Conservation (phyloP, 2,329 filamentous ascomycete genomes). For the Cladophialophora yegresii region DNA sequence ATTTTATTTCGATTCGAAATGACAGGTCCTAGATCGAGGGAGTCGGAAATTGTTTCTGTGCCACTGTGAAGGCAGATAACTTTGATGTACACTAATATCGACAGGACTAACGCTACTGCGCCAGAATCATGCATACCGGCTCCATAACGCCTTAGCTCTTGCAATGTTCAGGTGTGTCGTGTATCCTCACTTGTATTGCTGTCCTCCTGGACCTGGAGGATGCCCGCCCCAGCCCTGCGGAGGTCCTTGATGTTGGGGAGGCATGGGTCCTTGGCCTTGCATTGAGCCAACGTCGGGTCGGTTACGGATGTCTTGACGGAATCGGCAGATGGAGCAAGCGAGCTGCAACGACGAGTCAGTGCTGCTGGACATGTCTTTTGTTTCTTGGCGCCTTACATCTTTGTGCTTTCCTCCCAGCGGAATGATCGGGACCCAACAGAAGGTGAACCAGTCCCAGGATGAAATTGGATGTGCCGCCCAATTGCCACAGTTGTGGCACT, state of each 20-base stretch:
- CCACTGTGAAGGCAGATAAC: background rate
- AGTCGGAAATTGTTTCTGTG: background rate
- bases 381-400: constrained; percentile 26
- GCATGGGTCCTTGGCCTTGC: constrained; percentile 26
- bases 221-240: constrained; percentile 77
- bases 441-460: constrained; percentile 51
- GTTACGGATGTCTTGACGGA: constrained; percentile 35
- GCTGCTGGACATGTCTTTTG: background rate
- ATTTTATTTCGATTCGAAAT: background rate
- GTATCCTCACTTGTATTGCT: constrained; percentile 23
- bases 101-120: background rate
- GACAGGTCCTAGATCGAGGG: background rate
- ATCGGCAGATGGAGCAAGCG: constrained; percentile 35
- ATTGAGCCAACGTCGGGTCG: constrained; percentile 35
- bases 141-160: constrained; percentile 15
- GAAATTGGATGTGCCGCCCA: constrained; percentile 50
- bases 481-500: constrained; percentile 51
- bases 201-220: constrained; percentile 67
- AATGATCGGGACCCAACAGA: constrained; percentile 47
- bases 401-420: constrained; percentile 41
- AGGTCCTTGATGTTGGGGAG: constrained; percentile 53
- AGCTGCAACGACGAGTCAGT: constrained; percentile 22
- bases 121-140: constrained; percentile 13
- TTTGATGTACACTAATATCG: background rate
- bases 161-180: background rate